Base-by-base conservation (phyloP, 148 eudicot genomes). In the Nepenthes mirabilis region DNA sequence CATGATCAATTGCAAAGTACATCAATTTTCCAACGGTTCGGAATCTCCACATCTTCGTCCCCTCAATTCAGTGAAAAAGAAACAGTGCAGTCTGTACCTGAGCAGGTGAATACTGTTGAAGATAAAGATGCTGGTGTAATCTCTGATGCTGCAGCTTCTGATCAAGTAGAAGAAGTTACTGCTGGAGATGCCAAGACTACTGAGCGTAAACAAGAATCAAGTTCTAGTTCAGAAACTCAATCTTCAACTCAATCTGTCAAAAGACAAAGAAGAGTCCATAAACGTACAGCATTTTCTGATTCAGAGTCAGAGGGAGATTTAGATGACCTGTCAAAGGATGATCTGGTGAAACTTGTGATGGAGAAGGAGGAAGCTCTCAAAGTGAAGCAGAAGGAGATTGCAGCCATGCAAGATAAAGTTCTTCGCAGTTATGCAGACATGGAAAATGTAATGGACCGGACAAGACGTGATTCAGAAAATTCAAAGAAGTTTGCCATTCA, bases 401-500 rank as follows among this genome's bases (percentile, higher is more conserved):
- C 68, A 47, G 64, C 67, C 14, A 80, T 82, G 85, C 72, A 88
- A 71, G 91, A 93, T 69, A 88, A 83, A 67, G 79, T 80, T 65
- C 72, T 93, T 37, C 79, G 96, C 49, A 65, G 77, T 37, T 81
- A 72, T 73, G 98, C 96, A 50, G 98, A 93, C 60, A 84, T 83
- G 82, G 88, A 82, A 70, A 93, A 93, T 73, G 82, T 86, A 60
- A 84, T 70, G 88, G 95, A 79, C 47, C 73, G 96, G 65, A 79
- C 88, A 47, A 74, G 70, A 40, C 95, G 96, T 63, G 96, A 93
- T 65, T 82, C 95, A 48, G 95, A 86, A 65, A 88, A 82, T 70
- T 70, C 85, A 11, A 86, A 93, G 68, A 93, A 93, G 65, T 88
- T 86, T 80, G 85, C 99, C n/a, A 75, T 88, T 55, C 99, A 93